phyloP scores from a whole-genome alignment of 257 asterid species.

The Fraxinus pennsylvanica region DNA sequence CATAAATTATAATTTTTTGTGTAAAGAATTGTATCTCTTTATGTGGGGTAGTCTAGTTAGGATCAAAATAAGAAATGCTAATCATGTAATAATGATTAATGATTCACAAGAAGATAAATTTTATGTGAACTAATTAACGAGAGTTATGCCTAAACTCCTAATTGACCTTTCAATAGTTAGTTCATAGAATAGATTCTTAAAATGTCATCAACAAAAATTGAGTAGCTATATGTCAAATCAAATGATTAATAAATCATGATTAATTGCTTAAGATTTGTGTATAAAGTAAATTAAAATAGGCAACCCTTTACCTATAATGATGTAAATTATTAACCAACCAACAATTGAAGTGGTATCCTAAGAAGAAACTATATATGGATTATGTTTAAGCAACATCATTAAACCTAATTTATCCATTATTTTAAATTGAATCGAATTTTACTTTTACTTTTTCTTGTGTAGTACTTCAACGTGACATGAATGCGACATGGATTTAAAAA shows the following conservation, averaged over 20 bases:
- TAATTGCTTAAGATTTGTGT: constrained; percentile 30
- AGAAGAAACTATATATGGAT: constrained; percentile 40
- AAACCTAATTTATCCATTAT: constrained; percentile 7
- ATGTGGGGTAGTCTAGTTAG: constrained; percentile 14
- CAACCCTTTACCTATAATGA: constrained; percentile 73
- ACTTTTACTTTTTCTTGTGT: neutral
- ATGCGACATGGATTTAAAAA: neutral
- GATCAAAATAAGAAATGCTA: too few relatives aligned
- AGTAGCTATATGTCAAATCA: constrained; percentile 26
- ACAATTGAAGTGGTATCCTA: constrained; percentile 47
- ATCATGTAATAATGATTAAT: too few relatives aligned
- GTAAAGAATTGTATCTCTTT: constrained; percentile 36
- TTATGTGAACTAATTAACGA: neutral
- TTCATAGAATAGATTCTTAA: constrained; percentile 26
- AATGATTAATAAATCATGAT: constrained; percentile 35
- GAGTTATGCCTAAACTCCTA: neutral
- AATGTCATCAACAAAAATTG: constrained; percentile 21
- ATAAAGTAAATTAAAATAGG: constrained; percentile 34
- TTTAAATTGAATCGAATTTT: neutral
- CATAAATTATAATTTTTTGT: constrained; percentile 31
- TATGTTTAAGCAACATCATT: constrained; percentile 50
- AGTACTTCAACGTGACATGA: neutral
- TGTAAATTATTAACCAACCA: constrained; percentile 63
- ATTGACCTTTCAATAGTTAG: constrained; percentile 26
- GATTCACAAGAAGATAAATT: too few relatives aligned